These are phyloP conservation scores for Septoria petroselini DNA, from an alignment of 2,329 filamentous ascomycete species.

Conservation along the genomic window DNA sequence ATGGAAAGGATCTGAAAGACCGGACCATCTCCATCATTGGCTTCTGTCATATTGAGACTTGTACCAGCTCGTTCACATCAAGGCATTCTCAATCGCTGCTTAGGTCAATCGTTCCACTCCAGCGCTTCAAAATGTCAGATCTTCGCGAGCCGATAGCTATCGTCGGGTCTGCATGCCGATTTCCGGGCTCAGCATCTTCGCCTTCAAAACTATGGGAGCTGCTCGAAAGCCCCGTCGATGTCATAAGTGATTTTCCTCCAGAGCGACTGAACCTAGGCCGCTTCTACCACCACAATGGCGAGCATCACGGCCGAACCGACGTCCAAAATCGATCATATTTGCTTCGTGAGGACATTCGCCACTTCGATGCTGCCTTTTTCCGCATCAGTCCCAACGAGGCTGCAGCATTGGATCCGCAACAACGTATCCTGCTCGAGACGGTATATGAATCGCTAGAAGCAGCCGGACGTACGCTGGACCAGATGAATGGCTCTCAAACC, in stretches of 20 bases:
- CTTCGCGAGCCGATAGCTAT: slow-evolving; percentile 48
- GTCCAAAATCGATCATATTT: neutral
- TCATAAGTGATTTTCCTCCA: neutral
- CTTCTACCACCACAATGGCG: slow-evolving; percentile 7
- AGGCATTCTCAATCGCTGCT: too few relatives aligned
- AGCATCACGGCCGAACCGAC: neutral
- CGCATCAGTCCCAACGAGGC: slow-evolving; percentile 6
- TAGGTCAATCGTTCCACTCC: too few relatives aligned
- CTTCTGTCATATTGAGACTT: too few relatives aligned
- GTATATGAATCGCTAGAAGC: slow-evolving; percentile 25
- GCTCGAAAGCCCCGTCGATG: slow-evolving; percentile 3
- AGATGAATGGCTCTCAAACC: slow-evolving; percentile 12
- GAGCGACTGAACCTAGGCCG: slow-evolving; percentile 11
- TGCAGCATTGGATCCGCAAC: slow-evolving; percentile 26
- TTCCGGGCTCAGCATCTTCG: slow-evolving; percentile 14
- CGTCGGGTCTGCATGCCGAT: slow-evolving; percentile 45
- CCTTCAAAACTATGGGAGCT: slow-evolving; percentile 17
- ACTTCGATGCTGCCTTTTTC: slow-evolving; percentile 12
- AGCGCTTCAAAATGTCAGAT: too few relatives aligned
- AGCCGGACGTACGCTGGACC: slow-evolving; percentile 12
- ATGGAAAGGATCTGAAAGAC: too few relatives aligned
- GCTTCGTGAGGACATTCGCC: neutral
- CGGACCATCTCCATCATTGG: too few relatives aligned
- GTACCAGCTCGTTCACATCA: too few relatives aligned
- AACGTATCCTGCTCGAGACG: slow-evolving; percentile 22